Percentiles rank a stretch among this genome's conserved stretches.
These are phyloP conservation scores for Solanum sparsipilum DNA, from an alignment of 257 asterid species.

Conservation along the genomic window DNA sequence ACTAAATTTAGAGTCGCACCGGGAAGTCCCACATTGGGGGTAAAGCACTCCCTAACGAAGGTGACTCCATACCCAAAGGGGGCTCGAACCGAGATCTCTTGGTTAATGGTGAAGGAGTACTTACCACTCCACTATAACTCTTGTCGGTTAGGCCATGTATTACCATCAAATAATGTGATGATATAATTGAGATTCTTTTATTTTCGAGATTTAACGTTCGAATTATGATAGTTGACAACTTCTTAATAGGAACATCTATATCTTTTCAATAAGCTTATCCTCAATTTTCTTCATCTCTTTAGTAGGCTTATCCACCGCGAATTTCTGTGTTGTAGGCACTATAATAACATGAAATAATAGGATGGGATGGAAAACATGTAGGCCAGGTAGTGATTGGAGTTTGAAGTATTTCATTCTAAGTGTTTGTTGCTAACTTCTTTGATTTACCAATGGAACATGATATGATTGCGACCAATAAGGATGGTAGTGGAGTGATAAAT, in stretches of 20 bases:
- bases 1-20: too few species aligned
- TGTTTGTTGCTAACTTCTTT: not conserved
- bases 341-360: not conserved
- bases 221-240: not conserved
- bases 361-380: not conserved
- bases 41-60: too few species aligned
- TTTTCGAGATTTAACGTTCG: too few species aligned
- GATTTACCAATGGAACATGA: not conserved
- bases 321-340: not conserved
- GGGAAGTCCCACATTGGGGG: too few species aligned
- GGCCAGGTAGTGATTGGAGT: not conserved
- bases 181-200: not conserved
- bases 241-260: not conserved
- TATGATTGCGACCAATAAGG: not conserved
- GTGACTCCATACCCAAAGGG: too few species aligned
- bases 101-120: too few species aligned
- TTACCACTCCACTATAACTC: too few species aligned
- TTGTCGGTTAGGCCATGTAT: not conserved
- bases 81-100: too few species aligned
- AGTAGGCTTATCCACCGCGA: not conserved
- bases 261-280: not conserved
- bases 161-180: not conserved
- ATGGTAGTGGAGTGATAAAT: too few species aligned
- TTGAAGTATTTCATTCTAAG: not conserved
- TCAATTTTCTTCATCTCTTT: not conserved